phyloP scores from a whole-genome alignment of 371 early-diverging fungal species.

The Syncephalastrum monosporum region DNA sequence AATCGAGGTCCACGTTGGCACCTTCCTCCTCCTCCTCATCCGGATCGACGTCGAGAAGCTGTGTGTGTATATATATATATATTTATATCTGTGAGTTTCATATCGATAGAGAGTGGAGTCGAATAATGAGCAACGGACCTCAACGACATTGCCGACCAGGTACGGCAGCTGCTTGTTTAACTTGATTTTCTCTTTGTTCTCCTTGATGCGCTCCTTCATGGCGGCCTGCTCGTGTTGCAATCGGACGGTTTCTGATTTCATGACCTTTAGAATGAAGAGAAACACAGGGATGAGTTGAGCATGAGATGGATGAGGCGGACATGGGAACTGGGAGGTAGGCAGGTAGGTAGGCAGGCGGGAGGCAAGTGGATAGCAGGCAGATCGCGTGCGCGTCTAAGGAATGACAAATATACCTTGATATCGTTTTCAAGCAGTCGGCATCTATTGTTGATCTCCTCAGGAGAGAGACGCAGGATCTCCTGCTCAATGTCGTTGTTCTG shows the following conservation, averaged over 20 bases:
- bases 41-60: slow-evolving; percentile 93
- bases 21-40: slow-evolving; percentile 91
- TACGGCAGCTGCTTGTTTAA: slow-evolving; percentile 99
- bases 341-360: no score
- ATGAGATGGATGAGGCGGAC: not conserved
- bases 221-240: slow-evolving; percentile 87
- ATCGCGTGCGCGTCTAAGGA: not conserved
- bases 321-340: no score
- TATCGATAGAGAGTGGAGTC: not conserved
- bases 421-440: slow-evolving; percentile 92
- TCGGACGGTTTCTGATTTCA: slow-evolving; percentile 88
- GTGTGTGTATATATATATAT: not conserved
- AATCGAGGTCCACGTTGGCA: slow-evolving; percentile 91
- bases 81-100: not conserved
- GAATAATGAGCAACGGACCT: slow-evolving; percentile 54
- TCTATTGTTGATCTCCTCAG: slow-evolving; percentile 92
- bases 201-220: slow-evolving; percentile 95
- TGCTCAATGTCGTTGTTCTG: slow-evolving; percentile 79
- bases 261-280: slow-evolving; percentile 56
- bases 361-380: no score
- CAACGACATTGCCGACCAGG: slow-evolving; percentile 98
- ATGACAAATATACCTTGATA: slow-evolving; percentile 72
- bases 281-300: not conserved
- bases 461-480: slow-evolving; percentile 86
- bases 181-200: slow-evolving; percentile 99